These are phyloP conservation scores for Penicillium ochrochloron DNA, from an alignment of 495 filamentous ascomycete genomes.

Conservation along the genomic window DNA sequence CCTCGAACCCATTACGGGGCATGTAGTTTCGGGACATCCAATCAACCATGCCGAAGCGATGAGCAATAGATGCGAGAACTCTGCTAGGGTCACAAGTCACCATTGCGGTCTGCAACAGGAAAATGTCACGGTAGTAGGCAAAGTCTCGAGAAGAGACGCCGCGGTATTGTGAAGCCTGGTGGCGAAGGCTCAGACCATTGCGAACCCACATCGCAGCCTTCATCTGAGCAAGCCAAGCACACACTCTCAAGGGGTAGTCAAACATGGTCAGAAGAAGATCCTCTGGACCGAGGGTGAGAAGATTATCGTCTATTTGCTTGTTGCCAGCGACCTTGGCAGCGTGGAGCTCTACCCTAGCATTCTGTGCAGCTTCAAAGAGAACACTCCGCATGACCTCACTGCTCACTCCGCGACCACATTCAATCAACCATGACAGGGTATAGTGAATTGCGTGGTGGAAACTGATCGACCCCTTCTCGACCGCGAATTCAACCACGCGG, in stretches of 20 bases:
- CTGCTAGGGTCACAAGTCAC: slow-evolving; percentile 83
- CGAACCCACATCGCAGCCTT: slow-evolving; percentile 98
- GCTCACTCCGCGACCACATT: slow-evolving; percentile 79
- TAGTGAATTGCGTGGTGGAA: slow-evolving; percentile 98
- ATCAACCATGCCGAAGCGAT: slow-evolving; percentile 85
- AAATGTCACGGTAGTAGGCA: slow-evolving; percentile 92
- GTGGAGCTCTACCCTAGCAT: slow-evolving; percentile 38
- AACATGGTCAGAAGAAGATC: slow-evolving; percentile 87
- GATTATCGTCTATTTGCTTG: slow-evolving; percentile 23
- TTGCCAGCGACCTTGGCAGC: slow-evolving; percentile 19
- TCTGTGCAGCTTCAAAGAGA: slow-evolving; percentile 59
- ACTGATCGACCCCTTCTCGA: slow-evolving; percentile 88
- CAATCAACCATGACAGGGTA: slow-evolving; percentile 95
- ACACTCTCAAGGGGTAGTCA: slow-evolving; percentile 90
- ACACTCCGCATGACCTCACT: slow-evolving; percentile 65
- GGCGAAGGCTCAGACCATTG: slow-evolving; percentile 91
- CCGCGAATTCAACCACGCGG: slow-evolving; percentile 81
- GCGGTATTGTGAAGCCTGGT: slow-evolving; percentile 91
- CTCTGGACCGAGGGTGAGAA: slow-evolving; percentile 54
- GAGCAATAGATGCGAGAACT: slow-evolving; percentile 86
- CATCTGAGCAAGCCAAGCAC: slow-evolving; percentile 97
- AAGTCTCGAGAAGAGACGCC: slow-evolving; percentile 87
- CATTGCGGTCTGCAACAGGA: slow-evolving; percentile 87
- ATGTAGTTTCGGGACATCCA: slow-evolving; percentile 87
- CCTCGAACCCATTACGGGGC: slow-evolving; percentile 72